These are phyloP conservation scores for Curvularia eragrostidis DNA, from an alignment of 2,329 filamentous ascomycete genomes.

Conservation along the genomic window DNA sequence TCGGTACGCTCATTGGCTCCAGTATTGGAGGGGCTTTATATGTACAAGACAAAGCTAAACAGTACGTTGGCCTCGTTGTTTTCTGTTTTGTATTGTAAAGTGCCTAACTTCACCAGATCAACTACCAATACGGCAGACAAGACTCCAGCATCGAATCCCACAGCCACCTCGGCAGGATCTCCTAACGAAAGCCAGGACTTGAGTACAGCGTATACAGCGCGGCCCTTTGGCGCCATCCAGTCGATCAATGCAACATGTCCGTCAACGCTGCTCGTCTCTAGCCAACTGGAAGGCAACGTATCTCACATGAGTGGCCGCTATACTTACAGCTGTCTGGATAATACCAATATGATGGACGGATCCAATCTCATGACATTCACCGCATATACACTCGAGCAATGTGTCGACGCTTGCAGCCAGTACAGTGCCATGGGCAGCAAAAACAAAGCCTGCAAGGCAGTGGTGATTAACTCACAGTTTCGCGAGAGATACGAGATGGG, in stretches of 20 bases:
- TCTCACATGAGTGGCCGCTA: constrained; percentile 6
- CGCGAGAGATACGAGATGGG: background rate
- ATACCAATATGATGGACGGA: constrained; percentile 8
- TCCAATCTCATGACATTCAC: constrained; percentile 7
- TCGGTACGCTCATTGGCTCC: constrained; percentile 1
- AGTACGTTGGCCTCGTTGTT: background rate
- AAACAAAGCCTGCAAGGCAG: constrained; percentile 4
- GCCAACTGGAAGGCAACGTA: constrained; percentile 7
- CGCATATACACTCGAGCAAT: constrained; percentile 13
- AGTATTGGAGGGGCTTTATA: constrained; percentile 9
- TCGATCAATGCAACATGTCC: constrained; percentile 12
- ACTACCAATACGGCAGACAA: background rate
- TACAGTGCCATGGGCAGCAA: constrained; percentile 6
- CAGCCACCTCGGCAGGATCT: background rate
- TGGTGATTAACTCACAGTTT: constrained; percentile 8
- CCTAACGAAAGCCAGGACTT: background rate
- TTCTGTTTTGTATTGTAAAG: background rate
- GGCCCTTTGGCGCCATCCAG: constrained; percentile 5
- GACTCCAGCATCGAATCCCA: background rate
- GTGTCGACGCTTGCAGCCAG: constrained; percentile 14
- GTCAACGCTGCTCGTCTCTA: constrained; percentile 3
- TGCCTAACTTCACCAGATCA: background rate
- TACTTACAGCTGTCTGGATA: constrained; percentile 12
- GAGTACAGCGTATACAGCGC: background rate
- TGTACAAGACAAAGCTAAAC: constrained; percentile 8